Conservation (phyloP, 805 yeast genomes). For the Cyberlindnera amylophila region DNA sequence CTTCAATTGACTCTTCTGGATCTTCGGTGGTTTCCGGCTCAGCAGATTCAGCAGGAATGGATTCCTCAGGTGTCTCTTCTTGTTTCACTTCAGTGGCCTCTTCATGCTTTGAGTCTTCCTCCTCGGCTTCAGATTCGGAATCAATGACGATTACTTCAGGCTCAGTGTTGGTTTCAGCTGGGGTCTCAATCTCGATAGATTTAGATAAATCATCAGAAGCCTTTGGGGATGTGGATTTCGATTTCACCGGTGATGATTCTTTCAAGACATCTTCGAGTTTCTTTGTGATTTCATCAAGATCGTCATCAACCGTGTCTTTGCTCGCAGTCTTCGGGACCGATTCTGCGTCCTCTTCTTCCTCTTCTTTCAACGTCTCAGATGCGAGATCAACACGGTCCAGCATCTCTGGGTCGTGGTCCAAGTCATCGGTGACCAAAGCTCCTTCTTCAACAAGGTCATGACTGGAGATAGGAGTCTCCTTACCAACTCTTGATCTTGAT, state of each 20-base stretch:
- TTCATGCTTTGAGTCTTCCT: background rate
- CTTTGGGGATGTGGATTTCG: background rate
- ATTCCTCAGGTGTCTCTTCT: background rate
- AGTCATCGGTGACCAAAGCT: constrained; percentile 48
- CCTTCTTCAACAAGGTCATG: constrained; percentile 52
- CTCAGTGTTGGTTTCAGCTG: background rate
- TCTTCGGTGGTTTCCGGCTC: background rate
- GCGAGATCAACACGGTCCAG: constrained; percentile 15
- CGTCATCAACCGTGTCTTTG: background rate
- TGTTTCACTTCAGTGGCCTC: background rate
- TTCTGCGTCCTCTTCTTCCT: constrained; percentile 1
- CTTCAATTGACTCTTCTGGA: too few species aligned
- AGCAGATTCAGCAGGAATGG: background rate
- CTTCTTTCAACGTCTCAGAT: constrained; percentile 14
- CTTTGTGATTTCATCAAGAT: background rate
- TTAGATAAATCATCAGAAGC: background rate
- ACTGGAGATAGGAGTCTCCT: constrained; percentile 33
- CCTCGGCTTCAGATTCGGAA: background rate
- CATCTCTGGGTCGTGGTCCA: constrained; percentile 17
- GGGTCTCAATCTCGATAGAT: background rate
- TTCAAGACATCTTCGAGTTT: constrained; percentile 1
- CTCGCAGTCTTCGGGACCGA: background rate
- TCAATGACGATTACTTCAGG: background rate
- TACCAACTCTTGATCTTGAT: constrained; percentile 51
- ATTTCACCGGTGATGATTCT: background rate